Base-by-base conservation (phyloP, 2,329 filamentous ascomycete genomes). In the Colletotrichum australisinense region DNA sequence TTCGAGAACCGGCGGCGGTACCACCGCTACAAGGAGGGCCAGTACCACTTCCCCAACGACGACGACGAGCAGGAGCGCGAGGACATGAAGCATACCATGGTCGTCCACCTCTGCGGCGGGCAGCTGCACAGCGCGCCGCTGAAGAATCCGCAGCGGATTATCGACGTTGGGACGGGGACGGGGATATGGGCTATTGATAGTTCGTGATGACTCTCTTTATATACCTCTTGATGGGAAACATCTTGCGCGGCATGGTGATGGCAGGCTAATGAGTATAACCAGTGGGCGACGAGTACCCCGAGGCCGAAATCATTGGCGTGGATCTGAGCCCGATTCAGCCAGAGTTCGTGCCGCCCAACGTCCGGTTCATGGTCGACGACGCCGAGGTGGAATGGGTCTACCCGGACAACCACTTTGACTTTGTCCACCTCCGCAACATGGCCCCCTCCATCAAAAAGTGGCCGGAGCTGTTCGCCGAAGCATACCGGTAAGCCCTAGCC, bases 301-400 rank as follows among this genome's bases (percentile, higher is more conserved):
- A 86, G 2, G 83, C 91, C 8, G 81, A 87, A 72, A 86, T 93
- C 32, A 86, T 88, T 53, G 92, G 91, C 38, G 93, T 89, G 9
- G 92, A 94, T 77, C 84, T 94, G 3, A 93, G 91, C 0, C 91
- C 92, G 1, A 91, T 93, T 26, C 92, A 93, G 78, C 91, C 92
- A 1, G 83, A 83, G 4, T 85, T 88, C 64, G 91, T 94, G 0
- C 93, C 93, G 0, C 88, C 89, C 19, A 95, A 95, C 74, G 92
- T 95, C 14, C 89, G 90, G 74, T 95, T 95, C 75, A 90, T 91
- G 72, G 88, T 95, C 53, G 93, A 95, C 78, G 93, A 95, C 76
- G 81, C 71, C 74, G 80, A 73, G 63, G 78, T 71, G 57, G 78
- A 80, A 2, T 92, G 90, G 90, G 78, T 82, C 80, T 80, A 82